Percentiles rank a stretch among this genome's conserved stretches.
These are phyloP conservation scores for Volvox carteri DNA, from an alignment of 163 green algal species.

Conservation along the genomic window DNA sequence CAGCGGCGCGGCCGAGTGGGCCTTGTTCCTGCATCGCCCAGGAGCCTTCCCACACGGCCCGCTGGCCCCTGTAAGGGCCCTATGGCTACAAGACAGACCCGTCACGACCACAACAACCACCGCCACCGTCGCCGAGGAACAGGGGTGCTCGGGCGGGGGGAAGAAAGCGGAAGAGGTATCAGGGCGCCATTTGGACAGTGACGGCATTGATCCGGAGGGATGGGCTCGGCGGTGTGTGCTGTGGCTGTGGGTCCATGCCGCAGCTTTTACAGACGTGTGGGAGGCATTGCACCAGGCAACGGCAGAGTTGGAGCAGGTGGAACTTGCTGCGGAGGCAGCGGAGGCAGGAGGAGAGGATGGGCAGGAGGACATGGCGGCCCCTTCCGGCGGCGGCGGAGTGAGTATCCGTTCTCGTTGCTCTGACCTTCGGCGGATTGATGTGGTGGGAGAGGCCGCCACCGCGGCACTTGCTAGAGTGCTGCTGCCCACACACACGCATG, in stretches of 20 bases:
- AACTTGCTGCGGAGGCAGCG: neutral
- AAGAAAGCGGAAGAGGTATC: neutral
- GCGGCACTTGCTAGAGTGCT: conserved; percentile 35
- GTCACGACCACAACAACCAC: neutral
- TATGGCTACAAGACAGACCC: conserved; percentile 19
- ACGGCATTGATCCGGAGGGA: conserved; percentile 2
- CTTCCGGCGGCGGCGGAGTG: neutral
- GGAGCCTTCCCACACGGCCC: conserved; percentile 11
- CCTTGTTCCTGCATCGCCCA: conserved; percentile 26
- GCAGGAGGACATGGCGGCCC: too few relatives aligned
- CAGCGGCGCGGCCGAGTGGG: conserved; percentile 46
- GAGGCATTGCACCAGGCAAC: conserved; percentile 16
- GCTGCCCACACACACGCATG: neutral
- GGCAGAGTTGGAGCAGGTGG: neutral
- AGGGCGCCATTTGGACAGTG: too few relatives aligned
- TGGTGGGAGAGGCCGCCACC: conserved; percentile 15
- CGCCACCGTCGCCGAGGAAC: too few relatives aligned
- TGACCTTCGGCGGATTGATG: conserved; percentile 38
- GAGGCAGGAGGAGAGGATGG: too few relatives aligned
- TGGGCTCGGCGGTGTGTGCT: conserved; percentile 3
- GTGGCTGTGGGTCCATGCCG: conserved; percentile 60
- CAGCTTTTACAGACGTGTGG: conserved; percentile 38
- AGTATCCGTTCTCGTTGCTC: conserved; percentile 11
- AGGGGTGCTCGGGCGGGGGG: too few relatives aligned
- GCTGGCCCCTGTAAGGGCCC: conserved; percentile 32